Percentiles rank a stretch among this genome's conserved stretches.
Conservation (phyloP, 1,284 basidiomycete genomes). For the Fomitiporia mediterranea region DNA sequence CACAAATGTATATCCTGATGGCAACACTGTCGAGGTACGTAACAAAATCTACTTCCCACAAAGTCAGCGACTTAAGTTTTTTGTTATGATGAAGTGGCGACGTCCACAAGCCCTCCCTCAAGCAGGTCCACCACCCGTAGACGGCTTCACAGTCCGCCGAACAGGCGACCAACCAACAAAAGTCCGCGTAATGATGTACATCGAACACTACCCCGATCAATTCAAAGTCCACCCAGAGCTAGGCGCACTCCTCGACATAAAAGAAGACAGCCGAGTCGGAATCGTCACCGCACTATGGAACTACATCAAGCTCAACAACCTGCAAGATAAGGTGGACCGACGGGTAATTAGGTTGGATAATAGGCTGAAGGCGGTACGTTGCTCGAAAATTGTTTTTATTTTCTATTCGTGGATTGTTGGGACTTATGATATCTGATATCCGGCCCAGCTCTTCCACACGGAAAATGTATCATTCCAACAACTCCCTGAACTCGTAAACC, state of each 20-base stretch:
- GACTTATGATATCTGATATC: background rate
- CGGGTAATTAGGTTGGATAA: constrained; percentile 76
- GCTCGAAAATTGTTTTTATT: background rate
- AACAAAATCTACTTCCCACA: background rate
- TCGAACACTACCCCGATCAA: constrained; percentile 84
- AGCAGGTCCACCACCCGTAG: constrained; percentile 57
- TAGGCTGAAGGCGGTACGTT: constrained; percentile 56
- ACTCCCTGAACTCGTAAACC: constrained; percentile 83
- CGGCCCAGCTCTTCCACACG: constrained; percentile 55
- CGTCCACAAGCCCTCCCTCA: constrained; percentile 34
- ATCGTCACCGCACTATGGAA: constrained; percentile 88
- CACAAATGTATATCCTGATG: constrained; percentile 76
- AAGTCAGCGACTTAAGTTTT: constrained; percentile 19
- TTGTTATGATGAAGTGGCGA: constrained; percentile 55
- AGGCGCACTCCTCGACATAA: constrained; percentile 71
- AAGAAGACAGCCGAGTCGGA: constrained; percentile 82
- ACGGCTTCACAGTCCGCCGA: constrained; percentile 87
- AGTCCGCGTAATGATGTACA: constrained; percentile 75
- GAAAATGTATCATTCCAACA: constrained; percentile 74
- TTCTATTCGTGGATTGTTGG: constrained; percentile 23
- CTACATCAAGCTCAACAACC: constrained; percentile 82
- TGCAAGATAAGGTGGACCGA: constrained; percentile 90
- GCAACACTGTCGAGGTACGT: constrained; percentile 71
- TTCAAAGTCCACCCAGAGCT: constrained; percentile 81
- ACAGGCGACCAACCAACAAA: constrained; percentile 78